phyloP scores from a whole-genome alignment of 306 rosid species.

The Lathyrus oleraceus region DNA sequence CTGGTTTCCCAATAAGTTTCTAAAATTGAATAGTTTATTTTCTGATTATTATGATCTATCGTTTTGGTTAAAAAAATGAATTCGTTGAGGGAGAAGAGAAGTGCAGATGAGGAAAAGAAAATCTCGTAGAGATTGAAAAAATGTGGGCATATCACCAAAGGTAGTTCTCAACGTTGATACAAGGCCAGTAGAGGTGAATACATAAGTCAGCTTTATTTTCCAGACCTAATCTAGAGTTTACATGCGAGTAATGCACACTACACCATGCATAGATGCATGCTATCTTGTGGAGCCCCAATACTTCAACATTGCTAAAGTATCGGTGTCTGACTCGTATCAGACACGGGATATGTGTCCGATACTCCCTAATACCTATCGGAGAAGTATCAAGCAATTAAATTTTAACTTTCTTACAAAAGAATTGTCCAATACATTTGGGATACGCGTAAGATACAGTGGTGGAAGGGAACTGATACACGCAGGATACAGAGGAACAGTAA shows the following conservation, averaged over 20 bases:
- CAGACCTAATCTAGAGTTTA: not conserved
- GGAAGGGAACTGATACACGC: no score
- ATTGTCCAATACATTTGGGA: no score
- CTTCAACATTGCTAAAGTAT: no score
- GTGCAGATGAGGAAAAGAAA: not conserved
- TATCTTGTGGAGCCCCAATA: not conserved
- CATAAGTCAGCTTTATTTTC: not conserved
- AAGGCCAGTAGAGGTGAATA: not conserved
- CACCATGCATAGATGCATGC: constrained; percentile 3
- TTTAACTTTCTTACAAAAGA: no score
- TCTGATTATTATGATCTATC: not conserved
- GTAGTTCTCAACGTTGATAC: not conserved
- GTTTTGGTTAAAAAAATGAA: not conserved
- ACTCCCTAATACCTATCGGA: no score
- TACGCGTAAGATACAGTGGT: no score
- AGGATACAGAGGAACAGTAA: no score
- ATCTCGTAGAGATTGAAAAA: not conserved
- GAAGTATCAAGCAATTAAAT: no score
- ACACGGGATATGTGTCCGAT: no score
- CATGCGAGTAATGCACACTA: not conserved
- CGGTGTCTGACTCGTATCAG: no score
- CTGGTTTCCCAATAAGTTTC: not conserved
- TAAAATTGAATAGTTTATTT: not conserved
- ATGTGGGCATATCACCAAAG: not conserved
- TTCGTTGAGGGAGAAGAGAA: not conserved